Evolutionary conservation across 1,139 yeast species (phyloP).

Genomic region (Yamadazyma friedrichii): DNA sequence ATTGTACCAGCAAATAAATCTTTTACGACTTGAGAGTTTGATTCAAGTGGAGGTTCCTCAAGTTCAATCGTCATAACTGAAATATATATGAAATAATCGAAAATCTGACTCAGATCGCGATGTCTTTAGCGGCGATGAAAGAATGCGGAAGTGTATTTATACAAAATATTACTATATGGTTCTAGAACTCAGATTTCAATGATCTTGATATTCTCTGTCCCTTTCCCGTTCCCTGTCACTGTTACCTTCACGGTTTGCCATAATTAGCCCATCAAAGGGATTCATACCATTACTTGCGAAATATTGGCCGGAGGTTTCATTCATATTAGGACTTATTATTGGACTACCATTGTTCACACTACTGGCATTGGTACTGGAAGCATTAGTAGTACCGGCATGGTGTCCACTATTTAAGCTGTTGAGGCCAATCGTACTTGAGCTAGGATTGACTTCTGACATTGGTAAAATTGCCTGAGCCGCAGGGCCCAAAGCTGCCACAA

Average conservation of each 20-base stretch:
- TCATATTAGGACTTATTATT: constrained; percentile 15
- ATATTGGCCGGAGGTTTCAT: constrained; percentile 31
- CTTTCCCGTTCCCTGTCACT: not conserved
- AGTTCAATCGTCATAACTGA: constrained; percentile 40
- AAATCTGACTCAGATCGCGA: not conserved
- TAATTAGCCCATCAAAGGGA: constrained; percentile 42
- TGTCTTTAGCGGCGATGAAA: not conserved
- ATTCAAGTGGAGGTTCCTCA: constrained; percentile 46
- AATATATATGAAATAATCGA: not conserved
- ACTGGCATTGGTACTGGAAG: constrained; percentile 8
- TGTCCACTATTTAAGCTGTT: not conserved
- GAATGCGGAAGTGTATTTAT: not conserved
- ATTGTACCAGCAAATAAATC: constrained; percentile 88
- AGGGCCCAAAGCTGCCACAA: constrained; percentile 31
- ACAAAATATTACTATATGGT: not conserved
- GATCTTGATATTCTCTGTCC: not conserved
- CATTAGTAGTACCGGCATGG: constrained; percentile 3
- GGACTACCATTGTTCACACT: constrained; percentile 22
- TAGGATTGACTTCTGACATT: constrained; percentile 9
- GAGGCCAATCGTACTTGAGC: constrained; percentile 1
- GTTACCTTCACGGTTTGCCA: constrained; percentile 18
- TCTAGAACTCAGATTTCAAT: not conserved
- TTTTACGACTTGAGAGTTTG: constrained; percentile 60
- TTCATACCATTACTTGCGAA: constrained; percentile 39
- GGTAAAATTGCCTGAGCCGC: constrained; percentile 25